Base-by-base conservation (phyloP, 108 stramenopile species). In the Nitzschia palea region DNA sequence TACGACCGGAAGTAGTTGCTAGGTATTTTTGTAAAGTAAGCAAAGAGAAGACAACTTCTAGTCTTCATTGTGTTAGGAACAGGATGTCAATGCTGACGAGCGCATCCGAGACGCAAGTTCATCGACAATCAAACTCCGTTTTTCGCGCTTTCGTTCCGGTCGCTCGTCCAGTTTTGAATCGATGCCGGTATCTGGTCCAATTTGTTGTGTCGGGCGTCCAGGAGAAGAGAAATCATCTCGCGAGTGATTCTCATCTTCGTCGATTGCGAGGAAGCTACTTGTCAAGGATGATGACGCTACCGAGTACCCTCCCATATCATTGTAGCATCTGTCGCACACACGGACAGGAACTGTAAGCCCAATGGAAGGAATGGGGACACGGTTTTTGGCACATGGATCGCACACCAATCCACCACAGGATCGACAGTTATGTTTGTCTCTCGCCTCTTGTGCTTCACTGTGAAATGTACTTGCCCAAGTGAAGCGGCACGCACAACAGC, bases 281-380 rank as follows among this genome's bases (percentile, higher is more conserved):
- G 62, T 58, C 62, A 69, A 17, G 5, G 68, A 48, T 14, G 64
- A 51, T 10, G 62, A 63, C 1, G 68, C 45, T 1, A 44, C 71
- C n/a, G 75, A 76, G 56, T 79, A 44, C 3, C 85, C 67, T 17
- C 80, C 68, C 56, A 84, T 85, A 44, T 87, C 88, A 72, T 94
- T 80, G 76, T 94, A 99, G 72, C 98, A 99, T 32, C 93, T 76
- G 82, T 99, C 98, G 64, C 98, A 99, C 1, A 97, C 93, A 43
- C 98, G 84, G 17, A 80, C 78, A 5, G 91, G 91, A 25, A 68
- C 62, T 28, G 82, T 78, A 0, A 99, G 80, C 22, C 98, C 98
- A 45, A 95, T 60, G 14, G 86, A 79, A 25, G 97, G 95, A 53
- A 99, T 80, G 0, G 96, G 86, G 3, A 83, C 74, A 31, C 88